Percentiles rank a stretch among this genome's conserved stretches.
phyloP scores from a whole-genome alignment of 2,329 filamentous ascomycete genomes.

The Fusarium coffeatum region DNA sequence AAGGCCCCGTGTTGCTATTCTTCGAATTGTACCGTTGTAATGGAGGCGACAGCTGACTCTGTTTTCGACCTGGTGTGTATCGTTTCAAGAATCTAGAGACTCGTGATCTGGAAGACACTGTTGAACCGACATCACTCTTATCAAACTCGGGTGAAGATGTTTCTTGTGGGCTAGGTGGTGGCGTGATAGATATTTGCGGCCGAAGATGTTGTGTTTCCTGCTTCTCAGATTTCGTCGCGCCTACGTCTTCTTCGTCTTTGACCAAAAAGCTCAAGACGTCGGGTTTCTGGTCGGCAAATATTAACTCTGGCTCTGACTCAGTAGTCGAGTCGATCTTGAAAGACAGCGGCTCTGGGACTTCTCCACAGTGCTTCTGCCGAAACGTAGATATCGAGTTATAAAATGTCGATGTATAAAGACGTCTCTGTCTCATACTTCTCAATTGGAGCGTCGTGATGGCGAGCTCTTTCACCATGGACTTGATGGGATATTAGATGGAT shows the following conservation, averaged over 20 bases:
- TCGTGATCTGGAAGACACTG: conserved; percentile 5
- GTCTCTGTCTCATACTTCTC: conserved; percentile 27
- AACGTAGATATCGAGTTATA: conserved; percentile 19
- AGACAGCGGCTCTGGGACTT: background rate
- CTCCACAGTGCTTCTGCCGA: conserved; percentile 1
- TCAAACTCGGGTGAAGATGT: background rate
- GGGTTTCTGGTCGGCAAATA: background rate
- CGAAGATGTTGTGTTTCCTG: background rate
- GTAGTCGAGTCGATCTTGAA: background rate
- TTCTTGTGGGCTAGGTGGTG: background rate
- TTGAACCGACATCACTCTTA: background rate
- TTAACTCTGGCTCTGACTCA: background rate
- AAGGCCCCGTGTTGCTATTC: background rate
- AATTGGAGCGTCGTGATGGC: conserved; percentile 20
- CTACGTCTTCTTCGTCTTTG: rapidly evolving
- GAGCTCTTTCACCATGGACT: conserved; percentile 30
- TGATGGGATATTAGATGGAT: rapidly evolving
- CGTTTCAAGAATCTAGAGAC: conserved; percentile 2
- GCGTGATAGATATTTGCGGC: conserved; percentile 1
- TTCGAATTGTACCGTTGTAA: background rate
- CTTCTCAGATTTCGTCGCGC: rapidly evolving
- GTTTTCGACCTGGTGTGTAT: background rate
- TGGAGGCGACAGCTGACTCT: background rate
- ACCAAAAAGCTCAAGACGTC: background rate
- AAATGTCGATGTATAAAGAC: conserved; percentile 10